Base-by-base conservation (phyloP, 305 asterid species). In the Solanum hybrid region DNA sequence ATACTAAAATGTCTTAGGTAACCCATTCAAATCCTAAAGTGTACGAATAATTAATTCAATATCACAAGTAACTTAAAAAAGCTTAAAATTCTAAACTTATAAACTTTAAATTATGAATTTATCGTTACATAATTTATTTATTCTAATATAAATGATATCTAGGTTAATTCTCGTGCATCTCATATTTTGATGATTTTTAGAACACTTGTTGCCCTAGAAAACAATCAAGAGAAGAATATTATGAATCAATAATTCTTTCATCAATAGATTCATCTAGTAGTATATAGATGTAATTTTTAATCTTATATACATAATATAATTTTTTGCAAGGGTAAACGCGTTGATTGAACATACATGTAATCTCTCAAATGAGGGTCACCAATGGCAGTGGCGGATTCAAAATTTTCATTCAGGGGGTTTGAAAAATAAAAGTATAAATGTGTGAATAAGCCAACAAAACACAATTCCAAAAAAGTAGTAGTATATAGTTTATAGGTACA, bases 331-430 rank as follows among this genome's bases (percentile, higher is more conserved):
- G 15, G 14, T n/a, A 10, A 66, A 1, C 7, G 7, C 6, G 14
- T 66, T 1, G 7, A 2, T 24, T 66, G 75, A 66, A 51, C n/a
- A 6, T 51, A 26, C 14, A 66, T 4, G 29, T 66, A 11, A 66
- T 66, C 3, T 4, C 15, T 9, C 14, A 10, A 66, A 10, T n/a
- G 13, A 4, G 14, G 12, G 9, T 17, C n/a, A 51, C 1, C 1
- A 6, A 6, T 51, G 66, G 4, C 66, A 2, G 4, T 6, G 66
- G 4, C 0, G 10, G 10, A 51, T 51, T 0, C 1, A 15, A 0
- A 0, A 51, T 15, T 51, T 15, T 45, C 22, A 45, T 45, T 45
- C 7, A 45, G 22, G 19, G 17, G 1, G 2, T 45, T 45, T 13
- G 1, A 51, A 51, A 51, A 15, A 51, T 51, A 51, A 51, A 51